phyloP scores from a whole-genome alignment of 1,284 basidiomycete genomes.

The Abortiporus biennis region DNA sequence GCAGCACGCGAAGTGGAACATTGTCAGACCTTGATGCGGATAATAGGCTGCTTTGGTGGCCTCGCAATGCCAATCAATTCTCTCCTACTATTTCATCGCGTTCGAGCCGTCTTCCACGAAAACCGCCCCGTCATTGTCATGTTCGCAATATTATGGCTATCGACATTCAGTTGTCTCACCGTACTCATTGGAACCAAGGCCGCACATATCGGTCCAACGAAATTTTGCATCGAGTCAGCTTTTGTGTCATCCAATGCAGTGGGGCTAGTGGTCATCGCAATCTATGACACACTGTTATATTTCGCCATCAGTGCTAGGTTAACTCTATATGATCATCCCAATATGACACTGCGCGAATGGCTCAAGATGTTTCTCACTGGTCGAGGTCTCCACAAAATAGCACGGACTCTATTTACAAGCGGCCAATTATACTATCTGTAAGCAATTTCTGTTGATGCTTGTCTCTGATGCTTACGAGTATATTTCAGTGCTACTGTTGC shows the following conservation, averaged over 20 bases:
- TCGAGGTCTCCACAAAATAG: not conserved
- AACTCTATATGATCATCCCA: not conserved
- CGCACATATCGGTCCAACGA: slow-evolving; percentile 18
- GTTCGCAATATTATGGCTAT: slow-evolving; percentile 24
- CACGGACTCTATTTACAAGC: not conserved
- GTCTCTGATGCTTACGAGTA: not conserved
- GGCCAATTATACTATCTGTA: slow-evolving; percentile 5
- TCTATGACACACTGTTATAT: slow-evolving; percentile 19
- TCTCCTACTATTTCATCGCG: slow-evolving; percentile 31
- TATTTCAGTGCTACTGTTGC: slow-evolving; percentile 1
- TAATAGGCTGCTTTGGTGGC: not conserved
- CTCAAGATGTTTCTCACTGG: slow-evolving; percentile 1
- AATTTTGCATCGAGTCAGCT: slow-evolving; percentile 11
- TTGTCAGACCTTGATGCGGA: no score
- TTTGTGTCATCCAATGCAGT: slow-evolving; percentile 15
- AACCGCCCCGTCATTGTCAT: slow-evolving; percentile 17
- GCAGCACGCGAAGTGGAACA: no score
- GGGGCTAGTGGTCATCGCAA: slow-evolving; percentile 15
- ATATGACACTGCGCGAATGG: not conserved
- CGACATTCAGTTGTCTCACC: slow-evolving; percentile 10
- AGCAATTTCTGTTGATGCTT: not conserved
- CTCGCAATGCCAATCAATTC: slow-evolving; percentile 18
- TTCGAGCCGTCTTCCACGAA: slow-evolving; percentile 26
- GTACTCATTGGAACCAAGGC: slow-evolving; percentile 21
- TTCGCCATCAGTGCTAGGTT: not conserved